phyloP scores from a whole-genome alignment of 2,329 filamentous ascomycete species.

The Capronia epimyces region DNA sequence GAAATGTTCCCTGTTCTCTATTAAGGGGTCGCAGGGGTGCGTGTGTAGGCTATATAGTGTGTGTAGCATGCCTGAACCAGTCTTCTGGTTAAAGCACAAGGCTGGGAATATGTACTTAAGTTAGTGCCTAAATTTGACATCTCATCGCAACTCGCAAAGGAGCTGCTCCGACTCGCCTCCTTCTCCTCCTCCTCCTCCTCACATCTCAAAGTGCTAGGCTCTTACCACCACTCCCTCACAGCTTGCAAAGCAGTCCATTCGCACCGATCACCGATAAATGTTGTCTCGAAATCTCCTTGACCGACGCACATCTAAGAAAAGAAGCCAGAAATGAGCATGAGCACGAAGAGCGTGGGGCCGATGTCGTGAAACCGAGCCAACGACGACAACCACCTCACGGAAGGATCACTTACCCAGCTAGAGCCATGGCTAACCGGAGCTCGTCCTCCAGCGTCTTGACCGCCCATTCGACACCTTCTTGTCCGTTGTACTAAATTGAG shows the following conservation, averaged over 20 bases:
- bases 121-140: too few relatives aligned
- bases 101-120: too few relatives aligned
- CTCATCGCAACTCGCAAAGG: too few relatives aligned
- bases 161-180: too few relatives aligned
- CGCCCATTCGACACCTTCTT: conserved; percentile 34
- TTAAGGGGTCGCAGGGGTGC: too few relatives aligned
- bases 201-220: background rate
- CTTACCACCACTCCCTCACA: conserved; percentile 17
- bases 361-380: too few relatives aligned
- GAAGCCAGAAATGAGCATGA: background rate
- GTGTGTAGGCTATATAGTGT: too few relatives aligned
- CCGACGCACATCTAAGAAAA: conserved; percentile 28
- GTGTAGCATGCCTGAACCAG: too few relatives aligned
- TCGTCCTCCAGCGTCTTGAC: conserved; percentile 34
- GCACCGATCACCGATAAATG: conserved; percentile 31
- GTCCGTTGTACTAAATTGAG: conserved; percentile 28
- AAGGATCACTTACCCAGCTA: conserved; percentile 30
- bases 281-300: conserved; percentile 29
- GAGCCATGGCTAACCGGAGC: conserved; percentile 33
- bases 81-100: too few relatives aligned
- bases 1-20: too few relatives aligned
- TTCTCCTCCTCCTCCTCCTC: too few relatives aligned
- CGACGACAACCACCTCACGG: conserved; percentile 16
- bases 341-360: too few relatives aligned
- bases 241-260: conserved; percentile 30